Conservation (phyloP, 441 rosid genomes). For the Gossypium aridum region DNA sequence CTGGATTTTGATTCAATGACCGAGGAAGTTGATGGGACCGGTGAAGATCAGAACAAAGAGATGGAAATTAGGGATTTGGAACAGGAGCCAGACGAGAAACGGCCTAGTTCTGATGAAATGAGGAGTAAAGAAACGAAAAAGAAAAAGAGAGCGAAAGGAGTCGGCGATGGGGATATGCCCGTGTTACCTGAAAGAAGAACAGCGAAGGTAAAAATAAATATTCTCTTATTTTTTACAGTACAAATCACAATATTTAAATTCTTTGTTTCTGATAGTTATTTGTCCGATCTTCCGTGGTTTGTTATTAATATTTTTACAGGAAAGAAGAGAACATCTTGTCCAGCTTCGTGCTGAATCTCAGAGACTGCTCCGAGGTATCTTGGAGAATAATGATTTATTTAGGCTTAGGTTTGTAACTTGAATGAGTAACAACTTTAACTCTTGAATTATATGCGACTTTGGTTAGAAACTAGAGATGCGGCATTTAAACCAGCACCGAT, state of each 20-base stretch:
- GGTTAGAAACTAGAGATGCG: conserved; percentile 72
- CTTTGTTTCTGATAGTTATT: conserved; percentile 7
- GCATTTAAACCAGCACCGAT: conserved; percentile 64
- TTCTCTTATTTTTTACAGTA: neutral
- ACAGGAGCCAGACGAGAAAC: conserved; percentile 14
- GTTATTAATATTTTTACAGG: conserved; percentile 27
- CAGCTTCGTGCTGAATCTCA: conserved; percentile 80
- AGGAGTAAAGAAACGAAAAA: conserved; percentile 18
- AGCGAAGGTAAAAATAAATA: conserved; percentile 35
- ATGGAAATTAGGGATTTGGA: conserved; percentile 17
- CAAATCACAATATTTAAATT: neutral
- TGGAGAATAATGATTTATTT: neutral
- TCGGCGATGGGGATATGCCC: conserved; percentile 30
- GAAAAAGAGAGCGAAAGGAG: conserved; percentile 37
- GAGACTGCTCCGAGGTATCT: conserved; percentile 78
- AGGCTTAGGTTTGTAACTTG: neutral
- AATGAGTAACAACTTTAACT: neutral
- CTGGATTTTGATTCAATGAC: conserved; percentile 36
- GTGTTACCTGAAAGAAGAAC: conserved; percentile 39
- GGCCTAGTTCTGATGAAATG: conserved; percentile 4
- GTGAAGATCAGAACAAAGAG: conserved; percentile 1
- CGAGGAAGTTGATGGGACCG: conserved; percentile 26
- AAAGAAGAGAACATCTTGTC: conserved; percentile 51
- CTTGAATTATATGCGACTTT: neutral
- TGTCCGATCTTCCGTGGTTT: neutral